Conservation (phyloP, 441 rosid species). For the Adansonia grandidieri region DNA sequence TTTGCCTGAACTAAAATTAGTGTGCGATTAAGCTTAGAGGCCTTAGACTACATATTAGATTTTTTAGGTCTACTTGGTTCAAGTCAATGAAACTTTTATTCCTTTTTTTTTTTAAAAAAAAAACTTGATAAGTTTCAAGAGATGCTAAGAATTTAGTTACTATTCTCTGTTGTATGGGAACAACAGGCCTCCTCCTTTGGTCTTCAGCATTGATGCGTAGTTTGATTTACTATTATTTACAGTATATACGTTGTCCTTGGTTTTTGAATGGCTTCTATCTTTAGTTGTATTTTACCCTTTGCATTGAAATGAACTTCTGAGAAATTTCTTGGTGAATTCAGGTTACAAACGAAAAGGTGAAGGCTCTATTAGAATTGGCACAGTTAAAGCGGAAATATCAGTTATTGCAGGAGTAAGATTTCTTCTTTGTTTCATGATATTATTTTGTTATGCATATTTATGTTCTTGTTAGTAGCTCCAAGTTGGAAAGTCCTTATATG, state of each 20-base stretch:
- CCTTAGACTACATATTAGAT: background rate
- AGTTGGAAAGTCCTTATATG: background rate
- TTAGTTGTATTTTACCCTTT: conserved; percentile 11
- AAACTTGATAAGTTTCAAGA: conserved; percentile 2
- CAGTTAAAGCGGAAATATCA: conserved; percentile 76
- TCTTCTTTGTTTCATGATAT: conserved; percentile 14
- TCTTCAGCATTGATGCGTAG: background rate
- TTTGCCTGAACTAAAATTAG: background rate
- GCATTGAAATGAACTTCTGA: background rate
- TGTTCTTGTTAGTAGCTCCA: conserved; percentile 5
- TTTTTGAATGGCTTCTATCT: conserved; percentile 15
- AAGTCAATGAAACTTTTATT: background rate
- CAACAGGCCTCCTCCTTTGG: background rate
- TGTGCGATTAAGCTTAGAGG: background rate
- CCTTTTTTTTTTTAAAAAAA: background rate
- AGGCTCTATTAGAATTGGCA: conserved; percentile 88
- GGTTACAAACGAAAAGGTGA: conserved; percentile 98
- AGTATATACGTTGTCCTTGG: background rate
- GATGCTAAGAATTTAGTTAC: background rate
- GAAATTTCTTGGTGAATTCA: conserved; percentile 33
- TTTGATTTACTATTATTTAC: conserved; percentile 15
- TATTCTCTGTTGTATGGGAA: background rate
- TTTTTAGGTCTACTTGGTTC: background rate
- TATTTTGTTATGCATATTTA: conserved; percentile 2
- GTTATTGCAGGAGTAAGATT: conserved; percentile 66